Evolutionary conservation across 2,329 filamentous ascomycete genomes (phyloP), one percentile per base, ranked within the genome.

Genomic region (Helminthosporium solani): DNA sequence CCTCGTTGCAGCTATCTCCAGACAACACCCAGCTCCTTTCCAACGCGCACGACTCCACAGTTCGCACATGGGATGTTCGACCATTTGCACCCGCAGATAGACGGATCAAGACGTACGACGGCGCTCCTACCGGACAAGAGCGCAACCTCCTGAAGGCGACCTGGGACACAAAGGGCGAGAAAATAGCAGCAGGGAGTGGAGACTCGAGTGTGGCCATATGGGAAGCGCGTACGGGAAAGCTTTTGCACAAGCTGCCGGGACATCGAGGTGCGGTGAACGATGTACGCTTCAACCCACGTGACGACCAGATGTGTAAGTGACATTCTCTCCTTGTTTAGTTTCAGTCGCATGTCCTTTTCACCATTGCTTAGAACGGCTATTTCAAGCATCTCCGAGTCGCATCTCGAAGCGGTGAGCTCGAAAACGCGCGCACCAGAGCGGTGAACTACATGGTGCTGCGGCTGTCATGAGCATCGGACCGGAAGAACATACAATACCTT

Each of bases 191-290:
- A 1, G 91, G 92, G 11, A 90, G 90, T 41, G 92, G 90, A 12
- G 94, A 99, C 64, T 87, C 90, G 20, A 95, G 86, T 7, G 90
- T 90, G 15, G 86, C 95, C 12, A 84, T 97, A 8, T 99, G 94
- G 94, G 91, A 94, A 40, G 84, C 78, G 45, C 85, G 88, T 66
- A 87, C 82, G n/a, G 91, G 88, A 47, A 97, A 95, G 75, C 77
- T 99, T 59, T 71, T 95, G 53, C 95, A 96, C 73, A 97, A 97
- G 73, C 78, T 99, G 42, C 94, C 94, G 1, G 94, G 94, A 1
- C 94, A 99, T 70, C 94, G 90, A 72, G 94, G 92, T 27, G 89
- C 88, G 0, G 94, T 97, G 41, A 99, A 97, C 67, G 90, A 92
- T 68, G 92, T 92, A 44, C 87, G 95, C 58, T 95, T 99, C 66